phyloP scores from a whole-genome alignment of 2,329 filamentous ascomycete genomes.

The Claviceps purpurea region DNA sequence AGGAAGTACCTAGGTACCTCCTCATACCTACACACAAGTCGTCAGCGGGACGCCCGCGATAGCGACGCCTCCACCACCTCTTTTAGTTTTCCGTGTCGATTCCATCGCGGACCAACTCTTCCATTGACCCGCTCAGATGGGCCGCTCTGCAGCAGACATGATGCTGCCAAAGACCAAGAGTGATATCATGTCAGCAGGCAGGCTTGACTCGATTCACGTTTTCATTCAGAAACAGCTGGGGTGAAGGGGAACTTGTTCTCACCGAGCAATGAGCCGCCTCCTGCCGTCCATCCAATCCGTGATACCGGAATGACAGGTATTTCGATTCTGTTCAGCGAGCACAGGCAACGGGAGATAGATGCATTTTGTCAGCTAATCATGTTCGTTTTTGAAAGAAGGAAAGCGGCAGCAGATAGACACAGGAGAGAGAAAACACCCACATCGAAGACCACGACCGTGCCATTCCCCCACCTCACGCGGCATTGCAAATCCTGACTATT shows the following conservation, averaged over 20 bases:
- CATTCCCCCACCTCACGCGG: slow-evolving; percentile 46
- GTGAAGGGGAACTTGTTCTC: background rate
- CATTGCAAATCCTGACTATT: slow-evolving; percentile 50
- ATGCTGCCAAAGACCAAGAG: background rate
- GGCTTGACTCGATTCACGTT: background rate
- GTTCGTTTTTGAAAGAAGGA: background rate
- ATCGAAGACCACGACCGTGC: slow-evolving; percentile 46
- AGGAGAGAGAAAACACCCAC: background rate
- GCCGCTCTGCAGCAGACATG: background rate
- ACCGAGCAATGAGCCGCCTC: slow-evolving; percentile 1
- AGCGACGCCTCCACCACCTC: too few species aligned
- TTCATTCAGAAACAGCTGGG: background rate
- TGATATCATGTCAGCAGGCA: background rate
- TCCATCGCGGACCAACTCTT: background rate
- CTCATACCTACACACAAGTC: too few species aligned
- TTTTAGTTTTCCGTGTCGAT: background rate
- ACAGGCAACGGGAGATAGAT: too few species aligned
- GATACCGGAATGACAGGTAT: background rate
- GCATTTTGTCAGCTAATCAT: too few species aligned
- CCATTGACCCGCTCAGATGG: background rate
- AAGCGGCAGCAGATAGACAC: background rate
- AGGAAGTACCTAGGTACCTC: too few species aligned
- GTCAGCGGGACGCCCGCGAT: too few species aligned
- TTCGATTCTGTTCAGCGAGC: background rate
- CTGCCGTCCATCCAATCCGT: background rate